Conservation (phyloP, 495 filamentous ascomycete genomes). For the Bathelium albidoporum region DNA sequence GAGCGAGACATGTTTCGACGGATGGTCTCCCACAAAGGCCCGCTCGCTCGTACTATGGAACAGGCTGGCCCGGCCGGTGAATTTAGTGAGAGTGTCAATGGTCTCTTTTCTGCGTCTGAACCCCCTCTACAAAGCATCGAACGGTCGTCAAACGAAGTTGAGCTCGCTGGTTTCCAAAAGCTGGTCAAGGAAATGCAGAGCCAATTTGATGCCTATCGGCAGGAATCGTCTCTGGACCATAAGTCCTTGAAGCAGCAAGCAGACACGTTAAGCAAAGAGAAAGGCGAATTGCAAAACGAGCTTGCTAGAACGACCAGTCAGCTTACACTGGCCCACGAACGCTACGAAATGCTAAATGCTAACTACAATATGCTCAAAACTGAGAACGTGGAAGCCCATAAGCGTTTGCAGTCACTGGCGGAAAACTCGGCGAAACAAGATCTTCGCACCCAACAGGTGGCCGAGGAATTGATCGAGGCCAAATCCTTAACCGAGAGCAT, state of each 20-base stretch:
- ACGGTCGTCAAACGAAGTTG: slow-evolving; percentile 32
- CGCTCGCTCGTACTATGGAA: slow-evolving; percentile 50
- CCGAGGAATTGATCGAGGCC: slow-evolving; percentile 84
- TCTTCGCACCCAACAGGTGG: slow-evolving; percentile 75
- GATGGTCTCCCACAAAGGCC: slow-evolving; percentile 69
- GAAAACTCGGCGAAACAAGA: slow-evolving; percentile 85
- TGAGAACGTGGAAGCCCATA: slow-evolving; percentile 77
- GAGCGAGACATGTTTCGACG: slow-evolving; percentile 96
- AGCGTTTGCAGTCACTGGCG: slow-evolving; percentile 59
- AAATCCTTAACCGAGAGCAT: slow-evolving; percentile 73
- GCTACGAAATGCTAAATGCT: slow-evolving; percentile 80
- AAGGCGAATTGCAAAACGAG: slow-evolving; percentile 69
- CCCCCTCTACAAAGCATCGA: slow-evolving; percentile 34
- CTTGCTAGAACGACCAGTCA: slow-evolving; percentile 68
- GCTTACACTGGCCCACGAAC: slow-evolving; percentile 65
- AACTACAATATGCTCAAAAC: slow-evolving; percentile 72
- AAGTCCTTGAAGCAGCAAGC: slow-evolving; percentile 75
- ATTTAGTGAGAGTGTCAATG: slow-evolving; percentile 52
- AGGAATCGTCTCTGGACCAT: slow-evolving; percentile 70
- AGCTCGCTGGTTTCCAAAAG: slow-evolving; percentile 52
- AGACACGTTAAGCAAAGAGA: slow-evolving; percentile 69
- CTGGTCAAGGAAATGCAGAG: slow-evolving; percentile 74
- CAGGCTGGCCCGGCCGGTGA: slow-evolving; percentile 37
- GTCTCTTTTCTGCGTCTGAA: slow-evolving; percentile 18
- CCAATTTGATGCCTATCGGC: slow-evolving; percentile 82